Percentiles rank a stretch among this genome's conserved stretches.
Evolutionary conservation across 306 rosid genomes (phyloP).

Genomic region (Cercis canadensis): DNA sequence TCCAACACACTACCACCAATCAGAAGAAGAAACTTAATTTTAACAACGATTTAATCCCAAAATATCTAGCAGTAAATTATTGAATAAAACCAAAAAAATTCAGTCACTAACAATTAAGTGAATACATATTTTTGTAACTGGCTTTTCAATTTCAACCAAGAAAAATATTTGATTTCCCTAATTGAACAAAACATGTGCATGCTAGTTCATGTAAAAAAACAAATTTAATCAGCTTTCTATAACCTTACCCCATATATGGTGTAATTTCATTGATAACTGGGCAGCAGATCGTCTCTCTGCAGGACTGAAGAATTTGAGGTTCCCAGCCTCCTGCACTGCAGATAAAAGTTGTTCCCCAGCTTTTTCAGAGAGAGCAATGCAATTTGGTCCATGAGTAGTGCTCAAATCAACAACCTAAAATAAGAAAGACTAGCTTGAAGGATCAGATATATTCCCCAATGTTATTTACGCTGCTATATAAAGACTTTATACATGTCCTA

Average conservation of each 20-base stretch:
- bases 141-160: conserved; percentile 13
- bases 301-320: conserved; percentile 58
- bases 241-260: conserved; percentile 66
- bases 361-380: conserved; percentile 61
- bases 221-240: conserved; percentile 23
- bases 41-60: no score
- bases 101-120: neutral
- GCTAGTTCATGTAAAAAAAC: neutral
- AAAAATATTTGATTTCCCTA: neutral
- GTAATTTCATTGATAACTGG: conserved; percentile 66
- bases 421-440: conserved; percentile 12
- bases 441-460: conserved; percentile 3
- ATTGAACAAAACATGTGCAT: no score
- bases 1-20: neutral
- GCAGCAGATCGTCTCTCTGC: conserved; percentile 62
- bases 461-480: neutral
- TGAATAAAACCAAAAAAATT: neutral
- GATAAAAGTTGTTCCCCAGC: conserved; percentile 62
- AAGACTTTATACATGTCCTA: neutral
- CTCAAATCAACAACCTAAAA: conserved; percentile 77
- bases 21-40: neutral
- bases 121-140: conserved; percentile 23
- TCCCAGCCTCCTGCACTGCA: conserved; percentile 67
- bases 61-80: conserved; percentile 9
- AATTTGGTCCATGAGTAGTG: conserved; percentile 66